Base-by-base conservation (phyloP, 2,329 filamentous ascomycete species). In the Trichothecium roseum region DNA sequence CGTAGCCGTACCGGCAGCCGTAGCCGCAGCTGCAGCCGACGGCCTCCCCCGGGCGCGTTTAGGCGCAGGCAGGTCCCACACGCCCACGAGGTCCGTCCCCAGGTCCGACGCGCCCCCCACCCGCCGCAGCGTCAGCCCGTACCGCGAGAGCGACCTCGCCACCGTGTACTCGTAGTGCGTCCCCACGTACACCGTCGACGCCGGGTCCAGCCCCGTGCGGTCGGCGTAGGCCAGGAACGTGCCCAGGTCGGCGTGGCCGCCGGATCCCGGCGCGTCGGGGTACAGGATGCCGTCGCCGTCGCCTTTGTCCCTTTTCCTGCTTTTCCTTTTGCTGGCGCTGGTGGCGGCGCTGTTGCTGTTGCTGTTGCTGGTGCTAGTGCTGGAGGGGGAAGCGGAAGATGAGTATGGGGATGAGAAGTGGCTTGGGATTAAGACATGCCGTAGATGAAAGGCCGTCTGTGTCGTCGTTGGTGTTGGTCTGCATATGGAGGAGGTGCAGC, bases 161-260 rank as follows among this genome's bases (percentile, higher is more conserved):
- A 77, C 72, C 0, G 65, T 75, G 60, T 89, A 89, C 55, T 91
- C 84, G 60, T 84, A 89, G 52, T 72, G 73, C 0, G 83, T 89
- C 44, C 84, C 84, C 29, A 78, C 63, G 51, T 78, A 88, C 30
- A 76, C 67, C 1, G 74, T 76, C 13, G 71, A 75, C 4, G 54
- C 58, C 1, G 62, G 54, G 42, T 73, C 66, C 16, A 86, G 63
- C 1, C 67, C 63, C 0, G 60, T 67, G 34, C 70, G 69, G 15
- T 65, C 53, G 5, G 78, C 78, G 53, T 87, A 78, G 18, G 67
- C 60, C 18, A 82, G 54, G 52, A 86, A 89, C 0, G 77, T 73
- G 2, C 62, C 45, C 4, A 86, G 64, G 47, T 81, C 70, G 43
- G 74, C 60, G 53, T 88, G 84, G 31, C 73, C n/a, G n/a, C n/a